Evolutionary conservation across 345 rosid genomes (phyloP), one percentile per base, ranked within the genome.

Genomic region (Murraya koenigii): DNA sequence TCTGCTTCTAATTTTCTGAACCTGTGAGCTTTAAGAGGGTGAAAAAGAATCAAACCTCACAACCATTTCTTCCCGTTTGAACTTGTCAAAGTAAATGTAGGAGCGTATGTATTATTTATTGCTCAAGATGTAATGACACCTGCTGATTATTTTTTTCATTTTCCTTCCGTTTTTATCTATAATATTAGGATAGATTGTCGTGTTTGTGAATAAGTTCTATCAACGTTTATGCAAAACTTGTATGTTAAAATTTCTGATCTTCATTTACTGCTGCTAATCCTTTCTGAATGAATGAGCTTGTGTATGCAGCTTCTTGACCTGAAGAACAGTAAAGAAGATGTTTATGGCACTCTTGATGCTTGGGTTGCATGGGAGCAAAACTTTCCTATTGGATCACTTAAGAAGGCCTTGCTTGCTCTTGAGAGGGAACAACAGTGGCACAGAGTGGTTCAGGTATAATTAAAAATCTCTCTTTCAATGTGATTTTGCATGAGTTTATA

Each of bases 361-460:
- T 95, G 98, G 97, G 93, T 95, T 81, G 98, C 99, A 65, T 93
- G 98, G 97, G 98, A 95, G 86, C 90, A 83, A 30, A 87, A 80
- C 20, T 95, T 95, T 84, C 99, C 99, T 30, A 83, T 92, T 81
- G 97, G 84, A 22, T 82, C 93, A 35, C 89, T 95, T 35, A 93
- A 89, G 85, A 85, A 79, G 76, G 98, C 84, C 56, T 78, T 95
- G 80, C 66, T 87, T 79, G 82, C 81, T 77, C 97, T 95, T 66
- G 97, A 93, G 88, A 89, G 90, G 81, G 87, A 93, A 78, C 89
- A 93, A 30, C 97, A 93, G 78, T 93, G 98, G 98, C 99, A 95
- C 82, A 84, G 90, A 79, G 82, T 90, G 78, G 71, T 95, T 81
- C 99, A 95, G 97, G 98, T 94, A 38, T 59, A 35, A 67, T n/a